Conservation (phyloP, 2,329 filamentous ascomycete genomes). For the Trichoderma atroviride region DNA sequence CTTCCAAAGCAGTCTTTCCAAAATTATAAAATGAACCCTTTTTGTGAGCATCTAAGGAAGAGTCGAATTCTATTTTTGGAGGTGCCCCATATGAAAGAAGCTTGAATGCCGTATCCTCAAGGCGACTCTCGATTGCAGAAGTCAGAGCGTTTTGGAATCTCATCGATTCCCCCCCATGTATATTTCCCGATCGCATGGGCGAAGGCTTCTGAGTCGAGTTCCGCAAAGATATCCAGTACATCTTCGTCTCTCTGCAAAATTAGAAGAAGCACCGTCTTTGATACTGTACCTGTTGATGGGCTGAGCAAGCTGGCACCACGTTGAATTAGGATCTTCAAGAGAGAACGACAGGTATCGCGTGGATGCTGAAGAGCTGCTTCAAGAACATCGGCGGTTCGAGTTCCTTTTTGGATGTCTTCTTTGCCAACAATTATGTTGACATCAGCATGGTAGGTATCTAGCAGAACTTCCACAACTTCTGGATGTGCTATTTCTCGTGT, state of each 20-base stretch:
- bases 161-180: neutral
- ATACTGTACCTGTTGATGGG: neutral
- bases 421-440: neutral
- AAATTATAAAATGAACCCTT: neutral
- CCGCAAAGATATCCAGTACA: neutral
- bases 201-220: neutral
- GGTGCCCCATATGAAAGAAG: slow-evolving; percentile 5
- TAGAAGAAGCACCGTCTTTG: neutral
- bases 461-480: neutral
- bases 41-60: neutral
- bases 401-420: neutral
- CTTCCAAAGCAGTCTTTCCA: neutral
- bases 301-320: slow-evolving; percentile 1
- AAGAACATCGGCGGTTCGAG: neutral
- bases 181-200: neutral
- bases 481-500: neutral
- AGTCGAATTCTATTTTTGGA: neutral
- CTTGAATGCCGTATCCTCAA: neutral
- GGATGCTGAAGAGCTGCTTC: slow-evolving; percentile 6
- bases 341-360: neutral
- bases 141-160: neutral
- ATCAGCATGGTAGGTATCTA: neutral
- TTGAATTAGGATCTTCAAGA: neutral
- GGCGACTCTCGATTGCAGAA: neutral
- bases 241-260: neutral